Evolutionary conservation across 2,329 filamentous ascomycete species (phyloP).

Genomic region (Fusarium udum): DNA sequence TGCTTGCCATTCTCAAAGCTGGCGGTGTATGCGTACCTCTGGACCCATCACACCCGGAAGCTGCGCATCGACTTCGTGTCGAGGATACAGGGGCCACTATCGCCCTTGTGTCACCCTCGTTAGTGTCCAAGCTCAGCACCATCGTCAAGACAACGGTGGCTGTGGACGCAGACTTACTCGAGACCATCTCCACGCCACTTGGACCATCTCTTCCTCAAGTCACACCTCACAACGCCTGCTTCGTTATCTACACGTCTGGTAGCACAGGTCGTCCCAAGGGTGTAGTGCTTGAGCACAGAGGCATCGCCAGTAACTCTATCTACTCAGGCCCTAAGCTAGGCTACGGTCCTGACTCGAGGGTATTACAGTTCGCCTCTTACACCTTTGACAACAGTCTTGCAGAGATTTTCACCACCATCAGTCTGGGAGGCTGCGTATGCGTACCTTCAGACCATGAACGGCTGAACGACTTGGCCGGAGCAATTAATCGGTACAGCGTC

Average conservation of each 20-base stretch:
- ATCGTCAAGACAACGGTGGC: slow-evolving; percentile 7
- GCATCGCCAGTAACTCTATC: slow-evolving; percentile 18
- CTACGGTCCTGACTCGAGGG: slow-evolving; percentile 13
- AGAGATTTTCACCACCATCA: slow-evolving; percentile 27
- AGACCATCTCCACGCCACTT: background rate
- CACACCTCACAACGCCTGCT: slow-evolving; percentile 22
- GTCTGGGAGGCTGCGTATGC: slow-evolving; percentile 23
- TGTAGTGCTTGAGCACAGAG: slow-evolving; percentile 27
- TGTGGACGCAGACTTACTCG: slow-evolving; percentile 14
- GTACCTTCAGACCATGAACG: slow-evolving; percentile 34
- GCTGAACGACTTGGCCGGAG: slow-evolving; percentile 20
- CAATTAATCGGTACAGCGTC: slow-evolving; percentile 18
- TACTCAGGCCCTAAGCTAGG: slow-evolving; percentile 20
- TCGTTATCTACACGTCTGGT: slow-evolving; percentile 36
- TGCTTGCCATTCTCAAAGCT: slow-evolving; percentile 32
- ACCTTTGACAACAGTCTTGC: slow-evolving; percentile 33
- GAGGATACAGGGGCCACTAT: slow-evolving; percentile 24
- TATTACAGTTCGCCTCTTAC: slow-evolving; percentile 34
- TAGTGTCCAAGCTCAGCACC: background rate
- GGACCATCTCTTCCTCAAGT: background rate
- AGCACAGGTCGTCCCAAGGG: slow-evolving; percentile 29
- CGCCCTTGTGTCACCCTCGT: slow-evolving; percentile 19
- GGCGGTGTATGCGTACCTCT: slow-evolving; percentile 27
- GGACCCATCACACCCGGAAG: slow-evolving; percentile 33
- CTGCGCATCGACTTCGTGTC: slow-evolving; percentile 15